phyloP scores from a whole-genome alignment of 169 alveolate species.

The Eimeria nieschulzi region DNA sequence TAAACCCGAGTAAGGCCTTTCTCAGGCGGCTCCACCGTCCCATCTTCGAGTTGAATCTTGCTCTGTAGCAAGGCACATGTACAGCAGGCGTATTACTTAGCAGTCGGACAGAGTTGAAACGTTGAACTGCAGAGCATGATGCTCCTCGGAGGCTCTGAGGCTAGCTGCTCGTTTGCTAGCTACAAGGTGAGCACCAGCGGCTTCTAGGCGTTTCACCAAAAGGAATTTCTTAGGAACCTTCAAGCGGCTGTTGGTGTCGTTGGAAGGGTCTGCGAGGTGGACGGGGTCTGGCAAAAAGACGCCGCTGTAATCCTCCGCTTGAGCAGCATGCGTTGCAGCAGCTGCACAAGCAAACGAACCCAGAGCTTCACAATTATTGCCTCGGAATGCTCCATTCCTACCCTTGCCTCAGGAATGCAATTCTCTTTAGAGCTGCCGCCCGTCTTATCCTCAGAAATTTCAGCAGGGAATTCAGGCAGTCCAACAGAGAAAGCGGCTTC shows the following conservation, averaged over 20 bases:
- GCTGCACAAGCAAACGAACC: background rate
- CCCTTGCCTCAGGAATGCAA: background rate
- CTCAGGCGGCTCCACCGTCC: background rate
- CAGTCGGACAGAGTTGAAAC: background rate
- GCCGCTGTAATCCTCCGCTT: background rate
- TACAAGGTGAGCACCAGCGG: background rate
- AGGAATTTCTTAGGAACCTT: background rate
- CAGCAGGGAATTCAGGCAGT: background rate
- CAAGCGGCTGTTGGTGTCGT: background rate
- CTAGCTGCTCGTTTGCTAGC: no score
- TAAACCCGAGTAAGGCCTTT: background rate
- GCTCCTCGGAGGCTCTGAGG: background rate
- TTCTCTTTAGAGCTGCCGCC: background rate
- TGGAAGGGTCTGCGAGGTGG: background rate
- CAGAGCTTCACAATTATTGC: background rate
- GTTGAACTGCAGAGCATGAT: background rate
- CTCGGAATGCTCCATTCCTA: background rate
- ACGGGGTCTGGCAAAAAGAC: background rate
- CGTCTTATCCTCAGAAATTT: background rate
- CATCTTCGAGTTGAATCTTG: background rate
- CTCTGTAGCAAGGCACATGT: background rate
- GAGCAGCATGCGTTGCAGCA: background rate
- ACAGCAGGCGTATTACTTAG: background rate
- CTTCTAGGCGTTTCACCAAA: background rate
- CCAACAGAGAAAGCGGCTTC: background rate